These are phyloP conservation scores for Entomortierella beljakovae DNA, from an alignment of 192 early-diverging fungal genomes.

Conservation along the genomic window DNA sequence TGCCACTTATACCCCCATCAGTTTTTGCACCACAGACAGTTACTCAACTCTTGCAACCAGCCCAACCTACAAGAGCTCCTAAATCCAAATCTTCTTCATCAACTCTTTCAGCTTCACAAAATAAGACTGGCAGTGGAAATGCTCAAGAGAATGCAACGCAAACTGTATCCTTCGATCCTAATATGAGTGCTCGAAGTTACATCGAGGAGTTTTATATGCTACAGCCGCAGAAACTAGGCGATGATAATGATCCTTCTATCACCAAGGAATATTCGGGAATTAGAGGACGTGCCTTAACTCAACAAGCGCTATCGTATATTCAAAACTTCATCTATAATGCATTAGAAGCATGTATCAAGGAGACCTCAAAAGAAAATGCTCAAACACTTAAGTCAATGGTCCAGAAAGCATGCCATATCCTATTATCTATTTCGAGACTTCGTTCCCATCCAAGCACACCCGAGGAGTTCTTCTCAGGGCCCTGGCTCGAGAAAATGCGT, in stretches of 20 bases:
- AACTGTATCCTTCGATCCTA: constrained; percentile 44
- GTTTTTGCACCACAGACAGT: constrained; percentile 41
- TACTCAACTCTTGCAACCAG: constrained; percentile 15
- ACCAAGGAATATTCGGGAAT: constrained; percentile 54
- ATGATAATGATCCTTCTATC: constrained; percentile 7
- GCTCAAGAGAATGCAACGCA: constrained; percentile 10
- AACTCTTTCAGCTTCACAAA: constrained; percentile 3
- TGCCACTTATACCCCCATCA: constrained; percentile 39
- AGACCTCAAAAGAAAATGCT: constrained; percentile 1
- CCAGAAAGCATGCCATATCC: constrained; percentile 48
- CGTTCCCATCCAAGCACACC: constrained; percentile 15
- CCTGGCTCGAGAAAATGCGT: constrained; percentile 47
- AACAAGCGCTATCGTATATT: constrained; percentile 34
- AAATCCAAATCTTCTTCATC: constrained; percentile 48
- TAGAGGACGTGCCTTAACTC: constrained; percentile 34
- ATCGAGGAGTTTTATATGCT: constrained; percentile 61
- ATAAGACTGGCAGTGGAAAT: constrained; percentile 6
- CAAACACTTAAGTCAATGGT: constrained; percentile 31
- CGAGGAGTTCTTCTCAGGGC: constrained; percentile 32
- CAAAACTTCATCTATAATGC: constrained; percentile 49
- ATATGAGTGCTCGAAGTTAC: constrained; percentile 58
- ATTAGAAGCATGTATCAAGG: constrained; percentile 37
- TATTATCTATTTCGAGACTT: constrained; percentile 36
- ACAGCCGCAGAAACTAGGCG: constrained; percentile 13
- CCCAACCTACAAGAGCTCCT: constrained; percentile 30